Evolutionary conservation across 2,329 filamentous ascomycete genomes (phyloP).

Genomic region (Tolypocladium tropicale): DNA sequence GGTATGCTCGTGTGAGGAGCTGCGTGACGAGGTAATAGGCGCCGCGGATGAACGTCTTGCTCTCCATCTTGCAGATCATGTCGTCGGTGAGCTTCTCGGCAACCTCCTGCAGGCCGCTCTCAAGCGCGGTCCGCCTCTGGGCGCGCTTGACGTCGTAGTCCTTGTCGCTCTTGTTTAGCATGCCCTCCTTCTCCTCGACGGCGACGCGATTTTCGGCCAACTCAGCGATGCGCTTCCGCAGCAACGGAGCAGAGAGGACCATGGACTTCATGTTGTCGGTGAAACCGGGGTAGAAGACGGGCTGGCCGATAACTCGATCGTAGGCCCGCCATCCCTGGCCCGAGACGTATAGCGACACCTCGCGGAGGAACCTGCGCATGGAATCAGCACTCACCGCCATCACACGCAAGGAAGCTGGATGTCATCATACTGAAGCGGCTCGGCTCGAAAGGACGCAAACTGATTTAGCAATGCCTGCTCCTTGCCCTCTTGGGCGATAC

Average conservation of each 20-base stretch:
- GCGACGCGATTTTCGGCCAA: slow-evolving; percentile 65
- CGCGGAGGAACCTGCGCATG: slow-evolving; percentile 68
- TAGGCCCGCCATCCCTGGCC: slow-evolving; percentile 94
- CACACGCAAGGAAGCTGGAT: not conserved
- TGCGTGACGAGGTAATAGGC: slow-evolving; percentile 88
- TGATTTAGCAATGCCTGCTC: slow-evolving; percentile 68
- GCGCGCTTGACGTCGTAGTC: slow-evolving; percentile 40
- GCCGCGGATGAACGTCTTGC: slow-evolving; percentile 79
- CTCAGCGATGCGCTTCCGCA: slow-evolving; percentile 64
- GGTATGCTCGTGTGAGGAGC: slow-evolving; percentile 82
- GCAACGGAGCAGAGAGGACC: slow-evolving; percentile 64
- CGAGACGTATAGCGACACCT: slow-evolving; percentile 86
- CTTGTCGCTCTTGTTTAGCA: slow-evolving; percentile 46
- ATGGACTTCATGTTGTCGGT: slow-evolving; percentile 76
- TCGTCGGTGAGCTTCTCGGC: slow-evolving; percentile 79
- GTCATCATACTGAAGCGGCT: slow-evolving; percentile 44
- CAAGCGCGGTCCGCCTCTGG: slow-evolving; percentile 53
- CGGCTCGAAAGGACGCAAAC: slow-evolving; percentile 75
- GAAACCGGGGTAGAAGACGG: slow-evolving; percentile 88
- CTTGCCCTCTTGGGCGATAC: slow-evolving; percentile 36
- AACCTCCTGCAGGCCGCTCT: slow-evolving; percentile 65
- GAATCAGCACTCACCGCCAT: not conserved
- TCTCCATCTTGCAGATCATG: slow-evolving; percentile 99
- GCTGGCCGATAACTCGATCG: slow-evolving; percentile 80
- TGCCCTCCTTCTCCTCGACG: slow-evolving; percentile 67